Evolutionary conservation across 371 early-diverging fungal genomes (phyloP), one percentile per base, ranked within the genome.

Genomic region (Rhizopus sp.): DNA sequence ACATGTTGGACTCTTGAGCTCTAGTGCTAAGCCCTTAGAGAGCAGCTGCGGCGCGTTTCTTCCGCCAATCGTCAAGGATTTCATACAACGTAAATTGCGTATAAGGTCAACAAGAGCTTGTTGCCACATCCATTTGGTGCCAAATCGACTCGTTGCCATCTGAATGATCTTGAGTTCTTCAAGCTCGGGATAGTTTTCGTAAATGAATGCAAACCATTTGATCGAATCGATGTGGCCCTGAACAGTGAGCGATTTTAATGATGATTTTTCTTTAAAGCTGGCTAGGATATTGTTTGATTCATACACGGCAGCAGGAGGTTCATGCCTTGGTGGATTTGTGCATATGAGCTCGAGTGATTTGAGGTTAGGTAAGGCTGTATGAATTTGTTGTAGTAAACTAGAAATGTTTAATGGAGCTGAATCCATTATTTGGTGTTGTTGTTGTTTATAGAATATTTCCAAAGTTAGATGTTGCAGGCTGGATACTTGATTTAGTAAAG

Each of bases 81-180:
- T 50, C 10, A 66, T 54, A 3, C 1, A 29, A 7, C 62, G 50
- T 9, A 66, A 35, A 0, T 23, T 23, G 0, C 47, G 51, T 2
- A 66, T 55, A 5, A 66, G 39, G 13, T 55, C 37, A 1, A 55
- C 39, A 30, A 66, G 29, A 0, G 42, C 59, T 23, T 13, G 23
- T 23, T 64, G 64, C 64, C 64, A 64, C 50, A 55, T 59, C 59
- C 59, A 64, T 41, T 64, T 64, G 0, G 64, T 51, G 8, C 59
- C 63, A 31, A 63, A 63, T 30, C 50, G 49, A 37, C 59, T 63
- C 3, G 55, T 50, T 1, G 54, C 32, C 0, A 58, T 13, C 23
- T 61, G 38, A 5, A 38, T 48, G 30, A 66, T 39, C 12, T 38
- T 42, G 1, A 66, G 49, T 4, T 23, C 46, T 39, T 54, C 32